phyloP scores from a whole-genome alignment of 176 grass and related monocot genomes.

The Ananas comosus region DNA sequence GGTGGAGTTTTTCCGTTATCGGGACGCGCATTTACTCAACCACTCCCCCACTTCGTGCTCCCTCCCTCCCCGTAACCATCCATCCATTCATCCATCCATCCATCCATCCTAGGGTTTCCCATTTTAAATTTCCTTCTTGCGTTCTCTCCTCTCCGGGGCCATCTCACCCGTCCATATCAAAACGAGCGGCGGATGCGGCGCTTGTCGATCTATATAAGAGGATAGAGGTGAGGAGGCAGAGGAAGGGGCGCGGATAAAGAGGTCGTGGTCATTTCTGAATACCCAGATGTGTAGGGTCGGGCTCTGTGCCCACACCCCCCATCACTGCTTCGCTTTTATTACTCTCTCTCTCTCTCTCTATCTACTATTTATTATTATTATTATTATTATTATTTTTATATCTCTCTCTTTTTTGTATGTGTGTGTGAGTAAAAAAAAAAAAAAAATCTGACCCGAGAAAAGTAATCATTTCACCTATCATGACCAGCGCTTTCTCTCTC shows the following conservation, averaged over 20 bases:
- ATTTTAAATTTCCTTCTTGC: background rate
- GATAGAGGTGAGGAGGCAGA: background rate
- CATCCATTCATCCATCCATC: background rate
- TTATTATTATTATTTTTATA: background rate
- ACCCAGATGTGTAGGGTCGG: background rate
- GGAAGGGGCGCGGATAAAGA: background rate
- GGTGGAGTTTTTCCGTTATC: background rate
- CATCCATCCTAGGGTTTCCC: background rate
- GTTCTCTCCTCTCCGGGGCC: background rate
- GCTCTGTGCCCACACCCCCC: background rate
- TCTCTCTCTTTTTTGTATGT: background rate
- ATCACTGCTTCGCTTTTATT: background rate
- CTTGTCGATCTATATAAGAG: background rate
- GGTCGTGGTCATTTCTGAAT: slow-evolving; percentile 10
- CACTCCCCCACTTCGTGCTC: background rate
- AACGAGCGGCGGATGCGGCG: background rate
- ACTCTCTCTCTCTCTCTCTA: background rate
- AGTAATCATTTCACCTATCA: slow-evolving; percentile 4
- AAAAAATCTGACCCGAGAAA: background rate
- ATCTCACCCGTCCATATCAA: background rate
- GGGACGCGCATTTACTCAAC: slow-evolving; percentile 15
- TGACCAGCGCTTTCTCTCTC: background rate
- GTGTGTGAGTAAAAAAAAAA: background rate
- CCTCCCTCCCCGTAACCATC: background rate
- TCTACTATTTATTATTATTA: background rate